phyloP scores from a whole-genome alignment of 2,329 filamentous ascomycete genomes.

The Tolypocladium tundrense region DNA sequence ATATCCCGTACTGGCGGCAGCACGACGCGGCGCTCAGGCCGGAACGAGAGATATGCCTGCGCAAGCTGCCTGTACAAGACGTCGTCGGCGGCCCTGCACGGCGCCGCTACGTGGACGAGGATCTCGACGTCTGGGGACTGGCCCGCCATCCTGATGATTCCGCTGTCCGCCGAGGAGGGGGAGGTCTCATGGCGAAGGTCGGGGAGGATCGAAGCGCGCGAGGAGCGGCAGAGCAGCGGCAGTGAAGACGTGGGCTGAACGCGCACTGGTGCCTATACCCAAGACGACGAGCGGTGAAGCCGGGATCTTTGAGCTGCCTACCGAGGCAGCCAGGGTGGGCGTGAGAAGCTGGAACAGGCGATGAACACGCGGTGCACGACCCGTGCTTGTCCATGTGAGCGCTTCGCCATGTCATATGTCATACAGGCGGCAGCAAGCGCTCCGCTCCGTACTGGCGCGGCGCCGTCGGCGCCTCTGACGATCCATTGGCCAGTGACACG shows the following conservation, averaged over 20 bases:
- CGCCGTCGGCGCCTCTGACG: not conserved
- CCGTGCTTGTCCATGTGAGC: not conserved
- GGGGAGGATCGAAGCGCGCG: not conserved
- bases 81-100: constrained; percentile 38
- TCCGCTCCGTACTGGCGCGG: not conserved
- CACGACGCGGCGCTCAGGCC: constrained; percentile 14
- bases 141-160: constrained; percentile 12
- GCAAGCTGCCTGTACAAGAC: constrained; percentile 37
- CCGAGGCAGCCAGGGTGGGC: not conserved
- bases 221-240: not conserved
- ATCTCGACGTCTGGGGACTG: constrained; percentile 34
- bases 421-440: not conserved
- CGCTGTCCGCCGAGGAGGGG: not conserved
- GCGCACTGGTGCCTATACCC: not conserved
- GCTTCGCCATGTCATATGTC: not conserved
- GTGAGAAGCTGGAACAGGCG: not conserved
- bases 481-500: not conserved
- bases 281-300: not conserved
- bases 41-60: constrained; percentile 39
- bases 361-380: not conserved
- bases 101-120: constrained; percentile 44
- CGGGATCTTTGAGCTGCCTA: not conserved
- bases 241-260: not conserved
- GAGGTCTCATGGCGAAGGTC: constrained; percentile 1
- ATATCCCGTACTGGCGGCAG: not conserved